Evolutionary conservation across 1,284 basidiomycete genomes (phyloP).

Genomic region (Fomes fomentarius): DNA sequence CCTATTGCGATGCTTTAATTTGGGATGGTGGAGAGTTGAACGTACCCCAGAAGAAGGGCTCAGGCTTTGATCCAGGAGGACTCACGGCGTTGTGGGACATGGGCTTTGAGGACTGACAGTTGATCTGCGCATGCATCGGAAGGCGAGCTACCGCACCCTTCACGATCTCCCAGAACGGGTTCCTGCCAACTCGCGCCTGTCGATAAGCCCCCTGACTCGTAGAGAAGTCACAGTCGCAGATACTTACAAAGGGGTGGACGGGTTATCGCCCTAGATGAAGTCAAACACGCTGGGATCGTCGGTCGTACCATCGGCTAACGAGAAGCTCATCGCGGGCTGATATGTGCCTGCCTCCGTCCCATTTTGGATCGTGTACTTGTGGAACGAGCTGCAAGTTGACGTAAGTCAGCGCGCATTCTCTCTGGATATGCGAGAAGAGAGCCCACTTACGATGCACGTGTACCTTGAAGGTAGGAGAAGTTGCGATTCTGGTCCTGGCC

Average conservation of each 20-base stretch:
- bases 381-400: constrained; percentile 68
- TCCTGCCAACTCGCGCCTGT: constrained; percentile 51
- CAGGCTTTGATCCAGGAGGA: constrained; percentile 7
- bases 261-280: constrained; percentile 79
- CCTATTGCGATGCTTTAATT: too few relatives aligned
- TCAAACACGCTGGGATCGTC: constrained; percentile 85
- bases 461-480: too few relatives aligned
- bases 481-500: too few relatives aligned
- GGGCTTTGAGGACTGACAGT: constrained; percentile 82
- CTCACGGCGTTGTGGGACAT: constrained; percentile 74
- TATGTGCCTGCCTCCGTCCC: constrained; percentile 74
- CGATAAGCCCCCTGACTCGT: too few relatives aligned
- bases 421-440: too few relatives aligned
- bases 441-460: too few relatives aligned
- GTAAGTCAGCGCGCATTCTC: too few relatives aligned
- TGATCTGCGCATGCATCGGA: constrained; percentile 62
- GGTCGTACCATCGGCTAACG: constrained; percentile 82
- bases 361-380: constrained; percentile 67
- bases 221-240: too few relatives aligned
- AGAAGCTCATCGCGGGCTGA: constrained; percentile 78
- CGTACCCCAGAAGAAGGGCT: neutral
- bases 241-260: constrained; percentile 46
- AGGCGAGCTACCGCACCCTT: constrained; percentile 72
- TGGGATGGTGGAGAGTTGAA: too few relatives aligned
- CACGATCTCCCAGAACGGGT: constrained; percentile 83